Base-by-base conservation (phyloP, 225 moss, liverwort and hornwort species). In the Rhytidiadelphus loreus region DNA sequence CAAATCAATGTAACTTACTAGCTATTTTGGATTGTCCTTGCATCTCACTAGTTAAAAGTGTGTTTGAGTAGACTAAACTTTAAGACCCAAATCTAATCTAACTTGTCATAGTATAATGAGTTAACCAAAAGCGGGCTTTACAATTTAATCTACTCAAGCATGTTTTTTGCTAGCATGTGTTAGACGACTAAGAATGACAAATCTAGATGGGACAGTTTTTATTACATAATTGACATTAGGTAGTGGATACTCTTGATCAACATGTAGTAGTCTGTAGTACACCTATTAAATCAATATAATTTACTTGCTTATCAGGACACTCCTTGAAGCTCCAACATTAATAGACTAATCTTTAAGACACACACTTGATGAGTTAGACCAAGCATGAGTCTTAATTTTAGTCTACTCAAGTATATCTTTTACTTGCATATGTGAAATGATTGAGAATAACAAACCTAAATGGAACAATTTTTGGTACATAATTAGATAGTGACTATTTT, bases 221-320 rank as follows among this genome's bases (percentile, higher is more conserved):
- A 29, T 1, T 30, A 30, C 3, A 20, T 32, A 48, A 74, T 12
- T 72, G n/a, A 23, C 23, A 68, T n/a, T 12, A 22, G 37, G 6
- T n/a, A 22, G 12, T 68, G 3, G n/a, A 4, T n/a, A 22, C 22
- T n/a, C 4, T 68, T 68, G 7, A 68, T 68, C 7, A 68, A n/a
- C 7, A n/a, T n/a, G 12, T n/a, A 68, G 6, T 23, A 68, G 4
- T n/a, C 4, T 12, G 0, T n/a, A 1, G 1, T 13, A n/a, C 22
- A 23, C 68, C 2, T n/a, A 7, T n/a, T 22, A 68, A 22, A n/a
- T n/a, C n/a, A 68, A n/a, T n/a, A 4, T 12, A n/a, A 13, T 68
- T 68, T 22, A n/a, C n/a, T 22, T 68, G n/a, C 8, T n/a, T n/a
- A 12, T 68, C 12, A 66, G 0, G 0, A 66, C 3, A 12, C 1